phyloP scores from a whole-genome alignment of 768 basidiomycete species.

The Auricularia heimuer region DNA sequence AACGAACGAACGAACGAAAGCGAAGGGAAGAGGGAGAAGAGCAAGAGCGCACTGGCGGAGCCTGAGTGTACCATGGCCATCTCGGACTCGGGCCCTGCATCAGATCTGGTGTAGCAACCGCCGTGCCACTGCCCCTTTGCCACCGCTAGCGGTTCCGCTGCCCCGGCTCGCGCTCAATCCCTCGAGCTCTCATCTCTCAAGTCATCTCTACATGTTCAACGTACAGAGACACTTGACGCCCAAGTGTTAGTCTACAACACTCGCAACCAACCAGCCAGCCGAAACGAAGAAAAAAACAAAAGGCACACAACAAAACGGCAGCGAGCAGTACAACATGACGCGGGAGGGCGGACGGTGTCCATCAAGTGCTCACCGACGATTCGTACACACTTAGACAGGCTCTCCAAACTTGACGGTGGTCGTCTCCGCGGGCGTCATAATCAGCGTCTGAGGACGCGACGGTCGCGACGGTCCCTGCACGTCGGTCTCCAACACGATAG shows the following conservation, averaged over 20 bases:
- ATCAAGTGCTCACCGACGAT: neutral
- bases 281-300: neutral
- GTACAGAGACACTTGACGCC: neutral
- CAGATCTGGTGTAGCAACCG: neutral
- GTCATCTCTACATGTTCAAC: neutral
- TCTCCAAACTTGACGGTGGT: neutral
- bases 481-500: neutral
- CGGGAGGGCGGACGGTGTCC: neutral
- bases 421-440: neutral
- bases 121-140: neutral
- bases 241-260: too few relatives aligned
- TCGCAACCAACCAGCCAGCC: too few relatives aligned
- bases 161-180: neutral
- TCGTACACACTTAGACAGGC: neutral
- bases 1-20: conserved; percentile 4
- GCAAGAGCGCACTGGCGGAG: neutral
- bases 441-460: neutral
- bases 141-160: neutral
- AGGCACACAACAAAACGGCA: neutral
- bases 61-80: neutral
- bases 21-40: neutral
- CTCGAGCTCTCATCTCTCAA: neutral
- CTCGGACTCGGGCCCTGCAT: neutral
- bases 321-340: neutral
- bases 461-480: neutral